phyloP scores from a whole-genome alignment of 176 grass and related monocot species.

The Oryza meyeriana region DNA sequence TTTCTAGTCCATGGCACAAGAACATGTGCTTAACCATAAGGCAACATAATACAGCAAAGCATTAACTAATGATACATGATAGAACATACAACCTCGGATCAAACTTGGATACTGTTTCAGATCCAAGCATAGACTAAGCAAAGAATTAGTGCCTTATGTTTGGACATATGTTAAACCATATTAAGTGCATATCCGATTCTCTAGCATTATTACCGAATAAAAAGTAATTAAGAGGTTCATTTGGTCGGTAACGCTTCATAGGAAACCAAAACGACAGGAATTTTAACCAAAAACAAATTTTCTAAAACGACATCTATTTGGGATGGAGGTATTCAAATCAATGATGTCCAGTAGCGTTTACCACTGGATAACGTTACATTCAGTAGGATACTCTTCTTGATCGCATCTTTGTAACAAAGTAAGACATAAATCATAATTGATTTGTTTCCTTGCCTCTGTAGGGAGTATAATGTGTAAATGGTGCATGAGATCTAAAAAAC shows the following conservation, averaged over 20 bases:
- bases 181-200: background rate
- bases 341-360: background rate
- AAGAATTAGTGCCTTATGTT: background rate
- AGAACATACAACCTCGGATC: background rate
- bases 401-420: background rate
- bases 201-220: background rate
- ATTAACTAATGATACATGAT: background rate
- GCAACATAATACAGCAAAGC: background rate
- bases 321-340: background rate
- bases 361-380: background rate
- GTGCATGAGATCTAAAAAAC: too few relatives aligned
- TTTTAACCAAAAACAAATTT: background rate
- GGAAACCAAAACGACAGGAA: background rate
- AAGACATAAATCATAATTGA: background rate
- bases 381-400: background rate
- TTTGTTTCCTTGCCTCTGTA: background rate
- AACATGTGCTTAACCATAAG: background rate
- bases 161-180: background rate
- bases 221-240: background rate
- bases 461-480: background rate
- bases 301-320: background rate
- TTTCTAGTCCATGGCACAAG: background rate
- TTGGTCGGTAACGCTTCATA: background rate
- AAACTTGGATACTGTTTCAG: background rate
- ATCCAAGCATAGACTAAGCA: background rate